Evolutionary conservation across 805 yeast species (phyloP), one percentile per base, ranked within the genome.

Genomic region (Myxozyma nipponensis): DNA sequence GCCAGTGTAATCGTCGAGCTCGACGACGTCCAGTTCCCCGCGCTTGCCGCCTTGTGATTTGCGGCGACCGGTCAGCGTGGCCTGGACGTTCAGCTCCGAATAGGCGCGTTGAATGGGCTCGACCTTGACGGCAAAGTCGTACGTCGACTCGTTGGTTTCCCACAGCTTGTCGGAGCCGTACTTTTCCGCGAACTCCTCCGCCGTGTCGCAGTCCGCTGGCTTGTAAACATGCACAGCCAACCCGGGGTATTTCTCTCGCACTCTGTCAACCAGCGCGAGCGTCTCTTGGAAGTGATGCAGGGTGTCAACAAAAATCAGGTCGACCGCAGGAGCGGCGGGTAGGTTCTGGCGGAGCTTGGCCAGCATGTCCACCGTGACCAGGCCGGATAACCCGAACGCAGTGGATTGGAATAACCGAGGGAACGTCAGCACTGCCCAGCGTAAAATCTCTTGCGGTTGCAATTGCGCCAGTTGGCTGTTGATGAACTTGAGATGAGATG

Each of bases 211-310:
- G 26, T 74, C 84, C 26, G 67, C 61, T 0, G 98, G 97, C 58
- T 75, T 76, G 69, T 74, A 88, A 1, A 86, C 71, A 59, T 86
- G 83, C 22, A 90, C 66, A 24, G 72, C 72, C 42, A 72, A 73
- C 15, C 62, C 56, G 2, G 81, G 76, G 65, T 91, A 91, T 52
- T 72, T 76, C 15, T 62, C 57, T 60, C 78, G 71, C 37, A 91
- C 76, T 10, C 69, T 72, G 1, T 77, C 74, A 3, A 90, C 83
- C 36, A 91, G 74, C 2, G 83, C 87, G 39, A 83, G 70, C 0
- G 98, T 91, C 67, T 91, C 98, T n/a, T 91, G 89, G 74, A 91
- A 91, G 67, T 91, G 97, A 63, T 90, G 86, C 56, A 91, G 71
- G 0, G 98, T 91, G 65, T 91, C 97, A 42, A 90, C 75, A 66